Evolutionary conservation across 129 eudicot genomes (phyloP), one percentile per base, ranked within the genome.

Genomic region (Centaurea solstitialis): DNA sequence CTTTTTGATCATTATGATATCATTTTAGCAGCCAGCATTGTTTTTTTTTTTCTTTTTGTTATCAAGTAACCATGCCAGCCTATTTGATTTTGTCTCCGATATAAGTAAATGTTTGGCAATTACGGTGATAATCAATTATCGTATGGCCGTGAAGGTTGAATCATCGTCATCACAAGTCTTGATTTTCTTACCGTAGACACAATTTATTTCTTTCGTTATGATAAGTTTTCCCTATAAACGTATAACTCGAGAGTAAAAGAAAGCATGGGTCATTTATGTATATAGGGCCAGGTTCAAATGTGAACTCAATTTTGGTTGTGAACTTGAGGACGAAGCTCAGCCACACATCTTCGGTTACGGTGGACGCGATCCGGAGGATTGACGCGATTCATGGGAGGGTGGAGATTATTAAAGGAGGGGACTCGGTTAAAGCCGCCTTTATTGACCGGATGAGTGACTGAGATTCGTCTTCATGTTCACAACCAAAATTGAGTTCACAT

Each of bases 1-100:
- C 72, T 62, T 78, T 78, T 39, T 30, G 8, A 68, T 67, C 53
- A 45, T 43, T 28, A 17, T 70, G 37, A 15, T 70, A 79, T 35
- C 64, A 53, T 53, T 53, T 53, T 17, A 53, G 9, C 21, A 50
- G 7, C 21, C 62, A 50, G 0, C 7, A 4, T 13, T 50, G 62
- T 15, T 50, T 50, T 50, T 50, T 50, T 20, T 17, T 50, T 1
- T 50, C 11, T 50, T 50, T 50, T 50, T 50, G 62, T 17, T 50
- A 4, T 50, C 11, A 53, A 57, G 77, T 59, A 72, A 26, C 13
- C 62, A 21, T 79, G 72, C 62, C 38, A 43, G 45, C 50, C 68
- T 45, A 38, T 80, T 9, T 72, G 64, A 22, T 71, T 45, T n/a
- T 78, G 47, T 26, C 7, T 77, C 45, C 7, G 17, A 66, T 66